Evolutionary conservation across 495 filamentous ascomycete species (phyloP), one percentile per base, ranked within the genome.

Genomic region (Melanomma pulvis-pyrius): DNA sequence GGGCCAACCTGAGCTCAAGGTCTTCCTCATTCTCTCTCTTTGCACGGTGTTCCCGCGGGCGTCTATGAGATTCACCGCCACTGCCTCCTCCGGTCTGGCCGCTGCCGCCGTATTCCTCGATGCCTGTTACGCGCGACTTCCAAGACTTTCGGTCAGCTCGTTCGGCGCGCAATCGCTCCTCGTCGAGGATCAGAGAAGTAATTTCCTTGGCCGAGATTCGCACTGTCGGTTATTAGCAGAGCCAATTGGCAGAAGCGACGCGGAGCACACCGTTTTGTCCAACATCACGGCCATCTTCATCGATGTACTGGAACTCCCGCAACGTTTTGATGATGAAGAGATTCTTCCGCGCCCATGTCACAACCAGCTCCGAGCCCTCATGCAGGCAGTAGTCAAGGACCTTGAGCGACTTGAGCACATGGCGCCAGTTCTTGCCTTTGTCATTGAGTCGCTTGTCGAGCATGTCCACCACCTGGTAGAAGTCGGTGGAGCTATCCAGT

Each of bases 401-500:
- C 76, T 98, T 99, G 61, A 99, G 80, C 28, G 93, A 94, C 80
- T 99, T 99, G 59, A 99, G 82, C 2, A 99, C 96, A 77, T 99
- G 96, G 71, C 96, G 87, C 96, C 96, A 99, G 77, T 99, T 99
- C 83, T 97, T 99, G 71, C 96, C 96, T 77, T 99, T 99, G 76
- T 99, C 96, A 71, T 99, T 99, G 71, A 99, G 82, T 64, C 96
- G 90, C 82, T 98, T 98, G 79, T 98, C 96, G 65, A 99, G 82
- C 94, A 99, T 99, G 77, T 98, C 96, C 88, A 99, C 96, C 71
- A 99, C 97, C 74, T 99, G 93, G 81, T 96, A 96, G 79, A 98
- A 99, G 77, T 97, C 94, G 74, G 87, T 92, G n/a, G 90, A 90
- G 74, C 92, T 96, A 73, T 46, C 19, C 44, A 30, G 15, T 5